phyloP scores from a whole-genome alignment of 2,329 filamentous ascomycete species.

The Bertia moriformis region DNA sequence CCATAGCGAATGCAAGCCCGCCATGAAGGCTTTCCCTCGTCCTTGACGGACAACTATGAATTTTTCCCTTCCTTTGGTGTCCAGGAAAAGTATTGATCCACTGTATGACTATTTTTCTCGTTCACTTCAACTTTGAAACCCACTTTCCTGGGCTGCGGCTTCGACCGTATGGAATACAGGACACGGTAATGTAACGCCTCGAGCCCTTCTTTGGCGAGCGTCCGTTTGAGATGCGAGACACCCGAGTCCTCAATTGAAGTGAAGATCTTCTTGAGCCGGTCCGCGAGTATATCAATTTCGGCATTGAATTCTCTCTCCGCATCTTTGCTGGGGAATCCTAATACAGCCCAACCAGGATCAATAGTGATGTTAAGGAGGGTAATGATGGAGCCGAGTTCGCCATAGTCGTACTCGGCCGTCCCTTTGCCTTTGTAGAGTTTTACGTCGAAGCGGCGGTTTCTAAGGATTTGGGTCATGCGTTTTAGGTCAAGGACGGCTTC shows the following conservation, averaged over 20 bases:
- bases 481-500: neutral
- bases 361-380: conserved; percentile 59
- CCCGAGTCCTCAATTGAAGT: conserved; percentile 60
- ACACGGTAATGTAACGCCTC: conserved; percentile 65
- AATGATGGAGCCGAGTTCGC: conserved; percentile 22
- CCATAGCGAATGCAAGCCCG: too few species aligned
- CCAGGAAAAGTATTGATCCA: neutral
- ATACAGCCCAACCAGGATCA: conserved; percentile 35
- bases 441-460: neutral
- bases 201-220: conserved; percentile 63
- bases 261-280: conserved; percentile 39
- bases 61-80: neutral
- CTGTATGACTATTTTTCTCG: neutral
- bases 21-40: neutral
- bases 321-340: conserved; percentile 14
- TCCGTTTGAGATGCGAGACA: conserved; percentile 55
- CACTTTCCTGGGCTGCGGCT: conserved; percentile 14
- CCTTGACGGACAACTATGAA: neutral
- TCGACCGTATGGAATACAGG: conserved; percentile 54
- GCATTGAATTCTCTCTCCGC: conserved; percentile 47
- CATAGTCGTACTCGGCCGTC: neutral
- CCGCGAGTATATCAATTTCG: conserved; percentile 52
- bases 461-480: neutral
- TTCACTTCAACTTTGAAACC: neutral
- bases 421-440: neutral